Conservation (phyloP, 495 filamentous ascomycete genomes). For the Lophiotrema nucula region DNA sequence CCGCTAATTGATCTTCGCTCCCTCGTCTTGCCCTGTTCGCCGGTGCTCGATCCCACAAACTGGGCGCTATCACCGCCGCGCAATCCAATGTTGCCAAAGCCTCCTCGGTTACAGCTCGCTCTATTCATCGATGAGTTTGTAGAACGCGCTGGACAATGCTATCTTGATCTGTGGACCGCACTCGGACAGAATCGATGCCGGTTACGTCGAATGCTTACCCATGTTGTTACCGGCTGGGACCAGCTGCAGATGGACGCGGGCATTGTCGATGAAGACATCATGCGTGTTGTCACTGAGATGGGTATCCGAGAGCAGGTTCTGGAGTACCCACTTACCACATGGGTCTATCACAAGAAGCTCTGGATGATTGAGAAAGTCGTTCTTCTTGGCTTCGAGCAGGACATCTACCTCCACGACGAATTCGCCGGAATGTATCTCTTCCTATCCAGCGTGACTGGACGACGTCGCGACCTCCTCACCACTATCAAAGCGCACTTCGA, state of each 20-base stretch:
- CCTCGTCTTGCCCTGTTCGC: slow-evolving; percentile 68
- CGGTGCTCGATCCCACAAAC: slow-evolving; percentile 68
- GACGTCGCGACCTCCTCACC: slow-evolving; percentile 17
- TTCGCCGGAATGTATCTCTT: slow-evolving; percentile 90
- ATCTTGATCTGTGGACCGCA: slow-evolving; percentile 75
- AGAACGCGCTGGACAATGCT: slow-evolving; percentile 66
- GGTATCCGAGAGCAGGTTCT: slow-evolving; percentile 50
- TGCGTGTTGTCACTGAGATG: slow-evolving; percentile 38
- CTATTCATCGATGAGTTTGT: slow-evolving; percentile 78
- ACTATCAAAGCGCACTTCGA: slow-evolving; percentile 1
- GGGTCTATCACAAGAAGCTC: slow-evolving; percentile 87
- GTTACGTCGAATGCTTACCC: slow-evolving; percentile 77
- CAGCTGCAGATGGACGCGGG: slow-evolving; percentile 79
- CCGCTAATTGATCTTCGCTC: slow-evolving; percentile 77
- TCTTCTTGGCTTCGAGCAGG: slow-evolving; percentile 93
- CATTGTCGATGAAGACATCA: slow-evolving; percentile 71
- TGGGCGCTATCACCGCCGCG: slow-evolving; percentile 70
- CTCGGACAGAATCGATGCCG: slow-evolving; percentile 89
- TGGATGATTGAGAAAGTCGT: slow-evolving; percentile 82
- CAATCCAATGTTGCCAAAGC: slow-evolving; percentile 41
- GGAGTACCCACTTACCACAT: slow-evolving; percentile 72
- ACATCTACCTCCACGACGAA: slow-evolving; percentile 85
- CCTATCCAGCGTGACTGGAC: slow-evolving; percentile 23
- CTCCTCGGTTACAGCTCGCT: slow-evolving; percentile 74
- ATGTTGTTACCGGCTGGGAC: slow-evolving; percentile 81